Evolutionary conservation across 2,329 filamentous ascomycete species (phyloP).

Genomic region (Pseudogymnoascus sp.): DNA sequence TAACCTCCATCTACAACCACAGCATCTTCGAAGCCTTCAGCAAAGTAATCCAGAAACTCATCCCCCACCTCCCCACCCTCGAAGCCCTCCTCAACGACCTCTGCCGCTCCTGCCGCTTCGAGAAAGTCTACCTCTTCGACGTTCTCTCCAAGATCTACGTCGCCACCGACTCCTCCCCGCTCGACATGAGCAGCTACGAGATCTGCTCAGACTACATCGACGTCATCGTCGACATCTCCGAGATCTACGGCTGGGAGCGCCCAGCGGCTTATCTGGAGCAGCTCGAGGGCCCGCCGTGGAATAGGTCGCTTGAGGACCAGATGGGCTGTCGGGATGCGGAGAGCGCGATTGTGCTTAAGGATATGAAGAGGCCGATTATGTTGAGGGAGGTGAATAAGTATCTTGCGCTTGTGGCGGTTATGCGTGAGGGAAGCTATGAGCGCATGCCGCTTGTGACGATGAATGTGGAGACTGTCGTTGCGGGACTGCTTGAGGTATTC

Average conservation of each 20-base stretch:
- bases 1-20: constrained; percentile 97
- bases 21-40: constrained; percentile 97
- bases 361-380: constrained; percentile 56
- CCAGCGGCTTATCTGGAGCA: constrained; percentile 45
- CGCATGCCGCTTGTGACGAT: constrained; percentile 80
- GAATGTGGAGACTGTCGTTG: constrained; percentile 76
- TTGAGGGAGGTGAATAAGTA: constrained; percentile 64
- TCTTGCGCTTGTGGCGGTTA: constrained; percentile 74
- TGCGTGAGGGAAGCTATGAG: constrained; percentile 77
- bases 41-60: constrained; percentile 96
- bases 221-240: constrained; percentile 92
- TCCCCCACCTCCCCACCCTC: constrained; percentile 84
- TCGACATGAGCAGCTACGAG: constrained; percentile 93
- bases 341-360: constrained; percentile 59
- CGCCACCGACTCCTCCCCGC: constrained; percentile 85
- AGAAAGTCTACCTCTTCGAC: constrained; percentile 97
- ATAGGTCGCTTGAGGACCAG: constrained; percentile 55
- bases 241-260: constrained; percentile 78
- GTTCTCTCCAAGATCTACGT: constrained; percentile 98
- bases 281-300: constrained; percentile 54
- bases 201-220: constrained; percentile 99
- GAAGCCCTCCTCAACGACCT: constrained; percentile 92
- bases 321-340: constrained; percentile 58
- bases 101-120: constrained; percentile 86
- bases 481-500: constrained; percentile 72